Conservation (phyloP, 2,329 filamentous ascomycete species). For the Penicillium sp. region DNA sequence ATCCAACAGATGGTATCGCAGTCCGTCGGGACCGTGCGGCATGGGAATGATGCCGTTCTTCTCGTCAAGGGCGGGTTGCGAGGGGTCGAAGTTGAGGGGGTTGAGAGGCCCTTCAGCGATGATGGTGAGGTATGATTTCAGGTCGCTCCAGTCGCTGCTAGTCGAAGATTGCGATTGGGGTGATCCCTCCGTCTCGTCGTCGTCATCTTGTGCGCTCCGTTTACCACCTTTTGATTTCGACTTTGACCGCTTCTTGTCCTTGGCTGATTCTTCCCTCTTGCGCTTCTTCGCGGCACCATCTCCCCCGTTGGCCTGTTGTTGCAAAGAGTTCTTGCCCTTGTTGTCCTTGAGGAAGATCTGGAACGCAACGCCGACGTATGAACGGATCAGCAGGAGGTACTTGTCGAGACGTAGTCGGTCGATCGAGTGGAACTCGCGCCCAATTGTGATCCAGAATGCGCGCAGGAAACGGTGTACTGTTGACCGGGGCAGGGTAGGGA, state of each 20-base stretch:
- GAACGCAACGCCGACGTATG: conserved; percentile 76
- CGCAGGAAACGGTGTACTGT: conserved; percentile 56
- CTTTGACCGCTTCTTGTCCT: conserved; percentile 27
- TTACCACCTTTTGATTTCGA: conserved; percentile 31
- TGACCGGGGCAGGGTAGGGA: conserved; percentile 61
- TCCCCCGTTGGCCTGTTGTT: conserved; percentile 7
- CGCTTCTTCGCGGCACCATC: conserved; percentile 33
- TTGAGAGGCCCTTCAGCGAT: conserved; percentile 47
- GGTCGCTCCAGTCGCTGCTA: conserved; percentile 33
- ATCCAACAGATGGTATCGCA: conserved; percentile 86
- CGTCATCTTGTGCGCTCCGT: conserved; percentile 28
- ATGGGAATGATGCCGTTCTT: conserved; percentile 38
- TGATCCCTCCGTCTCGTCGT: conserved; percentile 20
- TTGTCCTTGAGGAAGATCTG: conserved; percentile 42
- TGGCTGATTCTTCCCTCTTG: conserved; percentile 34
- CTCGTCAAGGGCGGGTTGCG: conserved; percentile 34
- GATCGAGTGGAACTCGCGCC: conserved; percentile 70
- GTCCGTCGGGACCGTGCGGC: conserved; percentile 74
- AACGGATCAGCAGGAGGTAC: conserved; percentile 82
- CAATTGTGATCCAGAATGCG: conserved; percentile 74
- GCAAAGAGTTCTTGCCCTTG: background rate
- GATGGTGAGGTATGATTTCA: conserved; percentile 45
- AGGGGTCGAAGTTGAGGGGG: conserved; percentile 45
- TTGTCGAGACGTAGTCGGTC: conserved; percentile 87
- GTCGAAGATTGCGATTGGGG: background rate